Evolutionary conservation across 805 yeast species (phyloP).

Genomic region (Lachancea meyersii): DNA sequence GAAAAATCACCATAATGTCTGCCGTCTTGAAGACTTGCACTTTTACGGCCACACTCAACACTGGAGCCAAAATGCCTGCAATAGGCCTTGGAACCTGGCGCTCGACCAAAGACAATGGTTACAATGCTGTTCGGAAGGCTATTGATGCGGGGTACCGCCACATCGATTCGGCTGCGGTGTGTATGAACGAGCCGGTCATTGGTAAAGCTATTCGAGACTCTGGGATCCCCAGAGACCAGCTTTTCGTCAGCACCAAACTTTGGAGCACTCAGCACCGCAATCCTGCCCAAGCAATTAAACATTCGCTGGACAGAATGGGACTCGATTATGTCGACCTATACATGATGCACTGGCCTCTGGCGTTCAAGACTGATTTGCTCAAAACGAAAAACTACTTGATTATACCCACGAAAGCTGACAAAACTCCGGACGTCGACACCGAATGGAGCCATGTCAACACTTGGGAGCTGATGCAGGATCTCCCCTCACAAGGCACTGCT

Average conservation of each 20-base stretch:
- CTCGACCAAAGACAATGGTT: slow-evolving; percentile 49
- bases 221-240: slow-evolving; percentile 56
- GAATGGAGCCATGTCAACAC: slow-evolving; percentile 47
- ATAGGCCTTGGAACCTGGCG: slow-evolving; percentile 74
- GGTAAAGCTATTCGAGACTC: slow-evolving; percentile 51
- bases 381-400: slow-evolving; percentile 30
- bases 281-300: slow-evolving; percentile 48
- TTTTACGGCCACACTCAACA: slow-evolving; percentile 38
- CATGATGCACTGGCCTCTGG: slow-evolving; percentile 79
- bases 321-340: slow-evolving; percentile 74
- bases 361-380: slow-evolving; percentile 40
- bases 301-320: slow-evolving; percentile 55
- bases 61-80: slow-evolving; percentile 57
- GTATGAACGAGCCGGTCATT: slow-evolving; percentile 60
- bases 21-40: not conserved
- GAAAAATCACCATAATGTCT: not conserved
- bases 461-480: slow-evolving; percentile 57
- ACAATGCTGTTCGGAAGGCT: slow-evolving; percentile 54
- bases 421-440: slow-evolving; percentile 33
- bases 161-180: slow-evolving; percentile 70
- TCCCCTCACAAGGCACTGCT: slow-evolving; percentile 45
- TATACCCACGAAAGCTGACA: slow-evolving; percentile 36
- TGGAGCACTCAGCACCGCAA: slow-evolving; percentile 48
- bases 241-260: slow-evolving; percentile 68
- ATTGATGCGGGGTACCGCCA: slow-evolving; percentile 63